These are phyloP conservation scores for Candida dendrica DNA, from an alignment of 805 yeast species.

Conservation along the genomic window DNA sequence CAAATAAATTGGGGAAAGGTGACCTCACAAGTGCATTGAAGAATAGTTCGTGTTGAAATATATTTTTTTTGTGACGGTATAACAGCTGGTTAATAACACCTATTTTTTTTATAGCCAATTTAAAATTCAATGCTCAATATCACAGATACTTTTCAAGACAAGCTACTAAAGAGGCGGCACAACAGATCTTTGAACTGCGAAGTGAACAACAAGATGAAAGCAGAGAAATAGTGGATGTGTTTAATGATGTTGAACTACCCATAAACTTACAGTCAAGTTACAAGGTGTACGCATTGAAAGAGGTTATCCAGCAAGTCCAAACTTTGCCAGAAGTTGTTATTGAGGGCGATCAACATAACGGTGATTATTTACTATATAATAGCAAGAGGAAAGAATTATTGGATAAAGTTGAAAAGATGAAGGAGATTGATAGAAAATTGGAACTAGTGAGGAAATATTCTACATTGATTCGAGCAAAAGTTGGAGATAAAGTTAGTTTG, in stretches of 20 bases:
- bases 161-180: slow-evolving; percentile 12
- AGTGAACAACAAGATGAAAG: slow-evolving; percentile 4
- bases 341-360: background rate
- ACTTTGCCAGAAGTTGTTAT: slow-evolving; percentile 10
- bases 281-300: slow-evolving; percentile 12
- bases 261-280: slow-evolving; percentile 9
- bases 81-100: no score
- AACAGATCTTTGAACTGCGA: slow-evolving; percentile 14
- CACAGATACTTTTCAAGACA: slow-evolving; percentile 14
- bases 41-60: no score
- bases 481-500: slow-evolving; percentile 12
- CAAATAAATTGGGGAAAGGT: no score
- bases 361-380: slow-evolving; percentile 6
- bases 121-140: slow-evolving; percentile 3
- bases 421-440: slow-evolving; percentile 4
- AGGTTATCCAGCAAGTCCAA: slow-evolving; percentile 11
- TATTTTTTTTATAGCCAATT: slow-evolving; percentile 10
- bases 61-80: no score
- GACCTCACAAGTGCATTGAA: no score
- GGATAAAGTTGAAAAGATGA: slow-evolving; percentile 4
- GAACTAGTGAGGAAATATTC: slow-evolving; percentile 4
- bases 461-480: slow-evolving; percentile 7
- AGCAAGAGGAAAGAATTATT: slow-evolving; percentile 3
- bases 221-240: slow-evolving; percentile 1
- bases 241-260: slow-evolving; percentile 10